These are phyloP conservation scores for Nicotiana benthamiana DNA, from an alignment of 257 asterid species.

Conservation along the genomic window DNA sequence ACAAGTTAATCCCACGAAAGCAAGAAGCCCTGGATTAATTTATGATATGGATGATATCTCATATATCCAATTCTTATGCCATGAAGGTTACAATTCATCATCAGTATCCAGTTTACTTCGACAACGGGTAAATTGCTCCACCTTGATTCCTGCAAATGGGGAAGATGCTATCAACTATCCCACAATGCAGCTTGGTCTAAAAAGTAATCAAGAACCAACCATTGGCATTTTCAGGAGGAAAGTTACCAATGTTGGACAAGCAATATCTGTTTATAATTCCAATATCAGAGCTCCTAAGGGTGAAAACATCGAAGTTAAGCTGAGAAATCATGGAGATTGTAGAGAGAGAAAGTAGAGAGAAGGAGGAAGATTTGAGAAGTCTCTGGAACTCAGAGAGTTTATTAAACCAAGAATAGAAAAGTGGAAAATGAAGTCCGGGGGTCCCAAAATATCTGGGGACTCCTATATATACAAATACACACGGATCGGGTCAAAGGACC, in stretches of 20 bases:
- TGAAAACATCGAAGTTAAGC: too few species aligned
- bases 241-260: constrained; percentile 67
- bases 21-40: constrained; percentile 70
- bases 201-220: constrained; percentile 39
- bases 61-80: constrained; percentile 71
- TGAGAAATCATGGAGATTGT: too few species aligned
- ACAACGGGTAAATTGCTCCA: constrained; percentile 50
- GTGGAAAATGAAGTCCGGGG: too few species aligned
- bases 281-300: constrained; percentile 66
- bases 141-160: constrained; percentile 48
- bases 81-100: constrained; percentile 61
- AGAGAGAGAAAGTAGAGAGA: too few species aligned
- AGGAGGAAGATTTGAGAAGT: too few species aligned
- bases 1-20: constrained; percentile 59
- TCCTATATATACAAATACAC: too few species aligned
- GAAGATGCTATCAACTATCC: constrained; percentile 88
- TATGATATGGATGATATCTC: constrained; percentile 72
- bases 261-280: constrained; percentile 46
- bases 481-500: too few species aligned
- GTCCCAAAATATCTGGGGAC: too few species aligned
- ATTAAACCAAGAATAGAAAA: too few species aligned
- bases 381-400: too few species aligned
- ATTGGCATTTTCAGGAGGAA: constrained; percentile 54
- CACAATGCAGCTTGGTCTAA: constrained; percentile 66
- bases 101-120: constrained; percentile 37